Conservation (phyloP, 371 early-diverging fungal species). For the Apophysomyces variabilis region DNA sequence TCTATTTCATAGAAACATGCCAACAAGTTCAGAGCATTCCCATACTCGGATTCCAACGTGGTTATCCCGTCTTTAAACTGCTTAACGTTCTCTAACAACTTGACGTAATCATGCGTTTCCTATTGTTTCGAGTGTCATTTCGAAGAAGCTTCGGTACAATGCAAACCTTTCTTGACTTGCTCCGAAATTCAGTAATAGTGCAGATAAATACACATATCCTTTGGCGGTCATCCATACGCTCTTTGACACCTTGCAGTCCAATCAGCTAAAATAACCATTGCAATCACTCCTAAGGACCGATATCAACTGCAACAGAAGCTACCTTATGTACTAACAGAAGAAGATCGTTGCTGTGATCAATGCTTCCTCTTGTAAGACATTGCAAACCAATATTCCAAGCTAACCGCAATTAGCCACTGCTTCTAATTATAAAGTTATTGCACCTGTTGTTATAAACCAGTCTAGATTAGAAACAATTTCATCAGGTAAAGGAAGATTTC, state of each 20-base stretch:
- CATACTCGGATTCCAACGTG: not conserved
- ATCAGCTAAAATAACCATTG: not conserved
- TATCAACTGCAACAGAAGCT: not conserved
- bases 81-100: not conserved
- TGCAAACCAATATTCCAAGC: conserved; percentile 26
- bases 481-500: not conserved
- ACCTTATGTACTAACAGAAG: conserved; percentile 15
- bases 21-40: not conserved
- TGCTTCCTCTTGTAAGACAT: conserved; percentile 7
- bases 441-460: conserved; percentile 20
- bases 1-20: conserved; percentile 10
- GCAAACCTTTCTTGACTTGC: not conserved
- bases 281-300: not conserved
- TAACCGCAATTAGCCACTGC: not conserved
- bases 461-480: not conserved
- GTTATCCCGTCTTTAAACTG: not conserved
- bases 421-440: not conserved
- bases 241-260: not conserved
- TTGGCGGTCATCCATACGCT: conserved; percentile 10
- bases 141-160: not conserved
- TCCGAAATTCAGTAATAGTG: not conserved
- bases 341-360: conserved; percentile 3
- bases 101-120: not conserved
- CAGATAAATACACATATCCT: conserved; percentile 12
- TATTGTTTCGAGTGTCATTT: not conserved